Evolutionary conservation across 1,284 basidiomycete species (phyloP), one percentile per base, ranked within the genome.

Genomic region (Fomitopsis betulina): DNA sequence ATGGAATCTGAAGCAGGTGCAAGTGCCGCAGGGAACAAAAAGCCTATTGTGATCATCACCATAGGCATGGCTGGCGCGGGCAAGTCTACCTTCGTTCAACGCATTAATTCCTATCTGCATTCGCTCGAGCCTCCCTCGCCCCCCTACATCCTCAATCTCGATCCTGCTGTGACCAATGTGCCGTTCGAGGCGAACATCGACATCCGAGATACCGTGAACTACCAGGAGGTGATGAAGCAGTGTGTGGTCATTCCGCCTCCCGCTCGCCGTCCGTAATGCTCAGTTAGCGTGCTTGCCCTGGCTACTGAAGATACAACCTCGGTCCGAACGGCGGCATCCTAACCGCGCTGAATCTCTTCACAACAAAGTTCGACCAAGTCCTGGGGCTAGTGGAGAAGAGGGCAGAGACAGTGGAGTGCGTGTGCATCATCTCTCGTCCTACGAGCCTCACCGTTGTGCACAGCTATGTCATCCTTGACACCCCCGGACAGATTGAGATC

Each of bases 141-240:
- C 2, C 96, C 96, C 0, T 99, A 99, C 76, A 87, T 98, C 68
- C 83, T 99, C 72, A 99, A 99, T 73, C 88, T 99, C 60, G 97
- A 99, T 73, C 97, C 97, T 2, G 97, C 97, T 0, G 96, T 99
- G 1, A 82, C 88, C 9, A 87, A 89, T 59, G 81, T 96, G 43
- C 93, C 94, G 2, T 99, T 96, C 71, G 91, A 95, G 60, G 87
- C 96, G 30, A 98, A 99, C 70, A 98, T 99, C 61, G 97, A 99
- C 72, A 98, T 99, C 57, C 79, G 97, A 58, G 97, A 99, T 72
- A 99, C 97, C 10, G 87, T 99, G 53, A 93, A 98, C 73, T 99
- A 99, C 74, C 85, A 91, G 63, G 90, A 98, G 74, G 96, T 99
- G 67, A 99, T 99, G 97, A 95, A 98, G 83, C 95, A 98, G 93